Conservation (phyloP, 352 stramenopile species). For the Globisporangium nodosum region DNA sequence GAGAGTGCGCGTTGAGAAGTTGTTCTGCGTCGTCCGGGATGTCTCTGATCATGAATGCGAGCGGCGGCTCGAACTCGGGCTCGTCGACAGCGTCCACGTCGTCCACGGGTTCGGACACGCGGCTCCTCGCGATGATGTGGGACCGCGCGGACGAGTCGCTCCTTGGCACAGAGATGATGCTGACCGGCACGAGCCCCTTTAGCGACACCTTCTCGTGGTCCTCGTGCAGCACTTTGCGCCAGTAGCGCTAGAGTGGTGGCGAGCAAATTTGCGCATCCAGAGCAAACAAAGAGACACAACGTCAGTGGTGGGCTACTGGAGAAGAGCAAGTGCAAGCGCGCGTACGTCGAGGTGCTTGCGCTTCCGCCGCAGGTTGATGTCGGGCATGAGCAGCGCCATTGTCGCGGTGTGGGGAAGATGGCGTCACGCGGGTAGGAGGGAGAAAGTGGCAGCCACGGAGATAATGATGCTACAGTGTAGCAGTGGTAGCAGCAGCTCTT, state of each 20-base stretch:
- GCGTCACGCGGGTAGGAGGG: not conserved
- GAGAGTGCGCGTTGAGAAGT: not conserved
- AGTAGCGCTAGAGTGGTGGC: constrained; percentile 23
- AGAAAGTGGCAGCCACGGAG: not conserved
- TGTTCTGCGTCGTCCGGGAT: constrained; percentile 3
- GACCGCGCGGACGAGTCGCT: constrained; percentile 14
- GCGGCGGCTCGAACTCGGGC: constrained; percentile 12
- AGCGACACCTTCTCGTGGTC: constrained; percentile 24
- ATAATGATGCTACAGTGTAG: too few species aligned
- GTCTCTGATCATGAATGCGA: constrained; percentile 11
- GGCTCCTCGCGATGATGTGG: constrained; percentile 17
- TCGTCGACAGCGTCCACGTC: constrained; percentile 11
- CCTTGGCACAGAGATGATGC: constrained; percentile 13
- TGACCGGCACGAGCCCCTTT: constrained; percentile 15
- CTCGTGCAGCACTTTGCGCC: constrained; percentile 28
- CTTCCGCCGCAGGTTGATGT: constrained; percentile 61
- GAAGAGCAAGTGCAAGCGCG: not conserved
- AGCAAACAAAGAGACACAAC: not conserved
- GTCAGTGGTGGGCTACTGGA: not conserved
- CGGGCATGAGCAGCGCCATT: constrained; percentile 60
- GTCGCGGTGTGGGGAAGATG: not conserved
- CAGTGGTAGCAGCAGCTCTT: too few species aligned
- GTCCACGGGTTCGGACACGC: constrained; percentile 6
- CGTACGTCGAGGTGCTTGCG: constrained; percentile 52
- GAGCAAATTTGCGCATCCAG: not conserved